Evolutionary conservation across 2,329 filamentous ascomycete species (phyloP), one percentile per base, ranked within the genome.

Genomic region (Colletotrichum somersetense): DNA sequence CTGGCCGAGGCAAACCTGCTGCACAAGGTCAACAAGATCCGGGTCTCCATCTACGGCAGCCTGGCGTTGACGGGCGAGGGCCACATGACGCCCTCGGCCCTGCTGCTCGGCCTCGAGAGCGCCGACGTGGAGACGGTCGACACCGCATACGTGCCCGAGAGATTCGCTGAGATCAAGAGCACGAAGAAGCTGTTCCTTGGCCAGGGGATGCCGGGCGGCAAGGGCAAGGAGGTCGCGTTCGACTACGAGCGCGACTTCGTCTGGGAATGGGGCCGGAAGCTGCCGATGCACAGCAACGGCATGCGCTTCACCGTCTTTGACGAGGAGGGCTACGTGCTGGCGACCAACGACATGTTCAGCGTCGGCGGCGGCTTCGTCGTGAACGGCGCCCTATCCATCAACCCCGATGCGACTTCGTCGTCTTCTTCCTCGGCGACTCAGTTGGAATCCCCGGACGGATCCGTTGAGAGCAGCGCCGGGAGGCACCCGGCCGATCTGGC

Each of bases 361-460:
- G 85, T 87, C 2, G 85, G 85, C 1, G 85, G 85, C n/a, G 85
- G 85, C 1, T 87, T 87, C 65, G 85, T 87, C 48, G 85, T 87
- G 64, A 87, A 87, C 59, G 85, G 85, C 14, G 81, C 85, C 20
- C 76, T 87, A 62, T 86, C 85, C 11, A 85, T 83, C 35, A 80
- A 80, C 20, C 75, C 82, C 6, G 77, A 75, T n/a, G 74, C 76
- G 4, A 40, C 74, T 8, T 42, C 73, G 10, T 26, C 68, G 0
- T 72, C 76, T 12, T 33, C 76, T 3, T 35, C 70, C 2, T 42
- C 69, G 33, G 23, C 65, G n/a, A 75, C 77, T 26, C 56, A 74
- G 0, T 75, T 75, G 3, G 76, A 79, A 8, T 68, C 77, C 8
- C 63, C 68, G 2, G 69, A 69, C 38, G 40, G 44, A 6, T 10